Percentiles rank a stretch among this genome's conserved stretches.
Conservation (phyloP, 306 rosid genomes). For the Coriaria nepalensis region DNA sequence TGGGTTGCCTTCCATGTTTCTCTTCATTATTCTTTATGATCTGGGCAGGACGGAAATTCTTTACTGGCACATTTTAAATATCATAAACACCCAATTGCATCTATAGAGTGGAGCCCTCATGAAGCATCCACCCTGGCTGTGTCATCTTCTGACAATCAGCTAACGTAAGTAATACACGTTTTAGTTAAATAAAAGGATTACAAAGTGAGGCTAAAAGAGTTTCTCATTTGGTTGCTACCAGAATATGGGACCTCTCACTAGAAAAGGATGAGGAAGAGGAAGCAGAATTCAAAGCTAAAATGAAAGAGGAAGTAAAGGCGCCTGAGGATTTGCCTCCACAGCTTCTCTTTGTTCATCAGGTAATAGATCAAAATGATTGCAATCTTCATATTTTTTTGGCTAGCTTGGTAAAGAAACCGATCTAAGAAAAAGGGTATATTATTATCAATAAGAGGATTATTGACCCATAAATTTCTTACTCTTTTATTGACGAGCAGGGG, state of each 20-base stretch:
- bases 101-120: slow-evolving; percentile 94
- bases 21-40: neutral
- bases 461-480: too few species aligned
- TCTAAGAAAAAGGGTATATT: too few species aligned
- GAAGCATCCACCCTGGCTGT: slow-evolving; percentile 88
- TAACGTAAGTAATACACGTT: slow-evolving; percentile 48
- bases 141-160: slow-evolving; percentile 83
- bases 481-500: too few species aligned
- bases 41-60: slow-evolving; percentile 59
- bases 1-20: neutral
- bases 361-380: too few species aligned
- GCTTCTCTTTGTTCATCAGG: slow-evolving; percentile 90
- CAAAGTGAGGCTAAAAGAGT: neutral
- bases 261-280: slow-evolving; percentile 96
- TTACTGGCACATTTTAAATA: slow-evolving; percentile 80
- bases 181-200: neutral
- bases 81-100: slow-evolving; percentile 79
- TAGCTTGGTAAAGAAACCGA: too few species aligned
- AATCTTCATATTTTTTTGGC: too few species aligned
- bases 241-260: slow-evolving; percentile 95
- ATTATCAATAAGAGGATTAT: too few species aligned
- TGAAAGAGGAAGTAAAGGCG: slow-evolving; percentile 64
- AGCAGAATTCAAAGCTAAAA: slow-evolving; percentile 76
- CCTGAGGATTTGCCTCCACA: slow-evolving; percentile 97
- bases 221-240: slow-evolving; percentile 20